Evolutionary conservation across 2,329 filamentous ascomycete genomes (phyloP).

Genomic region (Aspergillus quadrilineatus): DNA sequence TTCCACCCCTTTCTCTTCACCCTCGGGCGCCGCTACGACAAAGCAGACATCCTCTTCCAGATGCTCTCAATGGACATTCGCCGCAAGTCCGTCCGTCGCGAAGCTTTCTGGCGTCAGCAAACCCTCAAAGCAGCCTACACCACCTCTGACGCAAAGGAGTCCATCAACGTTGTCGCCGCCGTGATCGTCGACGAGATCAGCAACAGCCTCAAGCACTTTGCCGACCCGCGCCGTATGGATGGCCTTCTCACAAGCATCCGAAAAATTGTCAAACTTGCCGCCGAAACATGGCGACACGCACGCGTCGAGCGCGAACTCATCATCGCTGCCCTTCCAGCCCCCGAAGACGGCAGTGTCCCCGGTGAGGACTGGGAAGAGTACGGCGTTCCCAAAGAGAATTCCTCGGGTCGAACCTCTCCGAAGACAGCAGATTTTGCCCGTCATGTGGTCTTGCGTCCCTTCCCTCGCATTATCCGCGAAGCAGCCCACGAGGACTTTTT

Average conservation of each 20-base stretch:
- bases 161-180: constrained; percentile 56
- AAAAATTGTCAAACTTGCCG: constrained; percentile 57
- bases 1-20: constrained; percentile 61
- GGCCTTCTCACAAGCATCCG: constrained; percentile 52
- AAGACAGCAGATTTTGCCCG: constrained; percentile 30
- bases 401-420: neutral
- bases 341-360: constrained; percentile 33
- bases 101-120: constrained; percentile 59
- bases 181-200: constrained; percentile 59
- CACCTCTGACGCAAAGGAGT: constrained; percentile 56
- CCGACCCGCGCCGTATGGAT: constrained; percentile 52
- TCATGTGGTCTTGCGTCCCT: constrained; percentile 51
- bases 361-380: constrained; percentile 43
- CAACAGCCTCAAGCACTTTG: constrained; percentile 54
- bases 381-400: constrained; percentile 23
- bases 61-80: constrained; percentile 57
- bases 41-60: constrained; percentile 56
- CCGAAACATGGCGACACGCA: constrained; percentile 59
- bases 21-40: constrained; percentile 54
- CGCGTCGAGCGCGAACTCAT: constrained; percentile 58
- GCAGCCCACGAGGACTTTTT: constrained; percentile 50
- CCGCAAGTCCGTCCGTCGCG: constrained; percentile 56
- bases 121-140: constrained; percentile 59
- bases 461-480: constrained; percentile 55
- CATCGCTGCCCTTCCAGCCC: constrained; percentile 50